Evolutionary conservation across 2,329 filamentous ascomycete genomes (phyloP).

Genomic region (Mycosphaerella arachidis): DNA sequence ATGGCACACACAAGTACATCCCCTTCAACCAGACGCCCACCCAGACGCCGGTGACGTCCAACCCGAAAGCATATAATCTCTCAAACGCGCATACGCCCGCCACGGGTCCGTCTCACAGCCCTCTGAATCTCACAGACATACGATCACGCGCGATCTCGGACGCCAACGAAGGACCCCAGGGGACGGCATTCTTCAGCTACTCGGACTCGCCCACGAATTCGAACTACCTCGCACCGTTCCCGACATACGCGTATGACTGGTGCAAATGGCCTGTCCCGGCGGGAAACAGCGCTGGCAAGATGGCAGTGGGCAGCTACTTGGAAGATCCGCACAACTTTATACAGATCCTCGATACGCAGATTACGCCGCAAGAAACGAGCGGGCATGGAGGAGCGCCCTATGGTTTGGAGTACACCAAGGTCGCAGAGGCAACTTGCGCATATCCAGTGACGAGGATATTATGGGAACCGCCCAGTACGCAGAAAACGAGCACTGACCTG

Average conservation of each 20-base stretch:
- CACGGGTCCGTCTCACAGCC: conserved; percentile 70
- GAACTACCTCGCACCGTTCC: conserved; percentile 92
- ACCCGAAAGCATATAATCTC: conserved; percentile 55
- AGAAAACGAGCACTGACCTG: conserved; percentile 92
- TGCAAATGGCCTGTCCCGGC: conserved; percentile 89
- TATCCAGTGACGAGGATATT: conserved; percentile 93
- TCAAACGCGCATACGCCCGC: conserved; percentile 53
- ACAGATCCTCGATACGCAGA: conserved; percentile 89
- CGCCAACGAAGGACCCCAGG: conserved; percentile 66
- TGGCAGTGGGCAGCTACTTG: conserved; percentile 91
- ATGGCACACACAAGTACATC: conserved; percentile 52
- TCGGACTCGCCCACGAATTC: conserved; percentile 68
- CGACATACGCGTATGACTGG: conserved; percentile 96
- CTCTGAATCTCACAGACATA: conserved; percentile 87
- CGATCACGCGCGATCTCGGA: conserved; percentile 78
- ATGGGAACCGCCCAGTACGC: conserved; percentile 92
- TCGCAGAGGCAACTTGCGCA: conserved; percentile 94
- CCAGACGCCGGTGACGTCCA: conserved; percentile 37
- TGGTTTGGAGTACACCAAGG: conserved; percentile 82
- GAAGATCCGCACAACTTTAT: conserved; percentile 99
- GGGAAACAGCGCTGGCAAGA: conserved; percentile 76
- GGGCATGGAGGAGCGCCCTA: conserved; percentile 66
- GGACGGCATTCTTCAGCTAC: conserved; percentile 58
- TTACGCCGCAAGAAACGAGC: conserved; percentile 64
- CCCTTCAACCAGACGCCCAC: conserved; percentile 62